Percentiles rank a stretch among this genome's conserved stretches.
These are phyloP conservation scores for Chloromonas sp. DNA, from an alignment of 163 green algal genomes.

Conservation along the genomic window DNA sequence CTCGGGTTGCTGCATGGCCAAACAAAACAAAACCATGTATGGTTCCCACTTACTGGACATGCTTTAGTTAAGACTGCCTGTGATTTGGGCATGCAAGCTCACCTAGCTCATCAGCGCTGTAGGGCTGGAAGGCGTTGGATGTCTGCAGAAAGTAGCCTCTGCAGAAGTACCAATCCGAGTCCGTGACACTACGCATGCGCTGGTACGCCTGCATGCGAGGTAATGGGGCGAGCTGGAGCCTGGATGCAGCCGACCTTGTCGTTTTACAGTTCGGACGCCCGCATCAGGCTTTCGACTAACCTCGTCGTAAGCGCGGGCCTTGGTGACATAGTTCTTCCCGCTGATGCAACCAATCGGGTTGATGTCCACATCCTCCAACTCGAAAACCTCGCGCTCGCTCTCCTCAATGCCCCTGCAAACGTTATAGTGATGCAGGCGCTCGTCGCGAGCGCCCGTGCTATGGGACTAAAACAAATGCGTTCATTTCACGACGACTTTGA, in stretches of 20 bases:
- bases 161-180: slow-evolving; percentile 40
- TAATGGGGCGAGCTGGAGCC: neutral
- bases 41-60: neutral
- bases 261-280: no score
- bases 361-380: slow-evolving; percentile 39
- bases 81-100: neutral
- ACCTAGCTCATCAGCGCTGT: slow-evolving; percentile 28
- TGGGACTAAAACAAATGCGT: no score
- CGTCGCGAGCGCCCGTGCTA: no score
- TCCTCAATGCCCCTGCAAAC: slow-evolving; percentile 36
- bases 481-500: no score
- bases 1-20: neutral
- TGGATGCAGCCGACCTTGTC: no score
- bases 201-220: neutral
- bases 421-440: no score
- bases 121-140: slow-evolving; percentile 32
- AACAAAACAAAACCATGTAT: neutral
- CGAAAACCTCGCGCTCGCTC: slow-evolving; percentile 44
- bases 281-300: slow-evolving; percentile 8
- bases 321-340: slow-evolving; percentile 31
- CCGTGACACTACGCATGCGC: neutral
- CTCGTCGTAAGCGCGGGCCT: slow-evolving; percentile 32
- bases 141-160: slow-evolving; percentile 37
- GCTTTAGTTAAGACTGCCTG: neutral
- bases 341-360: slow-evolving; percentile 51